Conservation (phyloP, 2,329 filamentous ascomycete genomes). For the Chalara sp. region DNA sequence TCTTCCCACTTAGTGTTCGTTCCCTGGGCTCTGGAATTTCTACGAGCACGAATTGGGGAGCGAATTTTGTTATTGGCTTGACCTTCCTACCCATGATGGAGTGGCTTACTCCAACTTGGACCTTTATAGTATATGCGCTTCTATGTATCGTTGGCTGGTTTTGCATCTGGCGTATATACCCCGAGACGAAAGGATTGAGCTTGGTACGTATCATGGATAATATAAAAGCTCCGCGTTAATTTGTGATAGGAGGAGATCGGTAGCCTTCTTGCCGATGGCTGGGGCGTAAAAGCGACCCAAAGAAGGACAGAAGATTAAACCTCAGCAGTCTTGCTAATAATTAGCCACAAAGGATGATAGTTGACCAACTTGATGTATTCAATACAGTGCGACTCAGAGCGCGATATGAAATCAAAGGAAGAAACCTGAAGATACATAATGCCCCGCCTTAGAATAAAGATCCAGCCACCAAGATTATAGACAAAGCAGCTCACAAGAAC, state of each 20-base stretch:
- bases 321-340: no score
- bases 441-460: no score
- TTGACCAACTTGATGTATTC: no score
- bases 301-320: no score
- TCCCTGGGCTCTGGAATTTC: conserved; percentile 65
- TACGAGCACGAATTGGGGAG: conserved; percentile 80
- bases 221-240: no score
- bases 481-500: no score
- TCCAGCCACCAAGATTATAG: no score
- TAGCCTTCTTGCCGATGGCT: conserved; percentile 62
- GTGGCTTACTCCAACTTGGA: conserved; percentile 62
- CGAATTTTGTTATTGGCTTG: conserved; percentile 79
- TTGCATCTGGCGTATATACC: conserved; percentile 69
- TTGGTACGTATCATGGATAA: conserved; percentile 30
- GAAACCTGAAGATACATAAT: no score
- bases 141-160: conserved; percentile 65
- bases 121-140: conserved; percentile 72
- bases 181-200: conserved; percentile 75
- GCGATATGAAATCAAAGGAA: no score
- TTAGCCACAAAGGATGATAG: no score
- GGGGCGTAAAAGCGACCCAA: conserved; percentile 53
- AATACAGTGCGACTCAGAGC: no score
- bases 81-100: conserved; percentile 89
- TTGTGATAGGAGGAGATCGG: conserved; percentile 60
- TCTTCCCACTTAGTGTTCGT: conserved; percentile 73